Evolutionary conservation across 1,284 basidiomycete genomes (phyloP).

Genomic region (Ustilago cynodontis): DNA sequence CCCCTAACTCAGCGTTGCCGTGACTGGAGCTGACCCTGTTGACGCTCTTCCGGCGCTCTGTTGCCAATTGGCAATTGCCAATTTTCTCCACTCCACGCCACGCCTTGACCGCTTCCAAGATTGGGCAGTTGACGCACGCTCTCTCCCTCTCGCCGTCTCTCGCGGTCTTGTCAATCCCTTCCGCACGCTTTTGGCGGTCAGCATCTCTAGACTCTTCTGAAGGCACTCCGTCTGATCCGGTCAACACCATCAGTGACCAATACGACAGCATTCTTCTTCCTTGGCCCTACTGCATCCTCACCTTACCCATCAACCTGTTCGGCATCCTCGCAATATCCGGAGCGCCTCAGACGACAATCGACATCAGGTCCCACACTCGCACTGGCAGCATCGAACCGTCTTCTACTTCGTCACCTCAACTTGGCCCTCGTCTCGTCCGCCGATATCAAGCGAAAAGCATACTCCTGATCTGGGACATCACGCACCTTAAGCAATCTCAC

Average conservation of each 20-base stretch:
- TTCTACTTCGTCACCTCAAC: neutral
- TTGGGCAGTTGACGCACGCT: neutral
- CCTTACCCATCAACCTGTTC: neutral
- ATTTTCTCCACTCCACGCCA: neutral
- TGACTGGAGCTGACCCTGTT: conserved; percentile 17
- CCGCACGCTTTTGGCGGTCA: neutral
- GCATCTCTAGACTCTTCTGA: neutral
- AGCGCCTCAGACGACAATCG: neutral
- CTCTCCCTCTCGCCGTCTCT: neutral
- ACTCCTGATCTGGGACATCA: neutral
- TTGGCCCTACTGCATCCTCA: neutral
- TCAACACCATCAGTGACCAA: neutral
- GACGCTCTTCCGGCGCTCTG: conserved; percentile 27
- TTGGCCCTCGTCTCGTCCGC: neutral
- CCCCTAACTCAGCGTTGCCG: conserved; percentile 4
- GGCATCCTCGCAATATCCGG: neutral
- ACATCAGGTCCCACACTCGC: neutral
- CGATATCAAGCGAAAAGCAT: neutral
- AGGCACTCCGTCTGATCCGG: neutral
- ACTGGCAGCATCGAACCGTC: neutral
- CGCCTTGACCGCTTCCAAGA: neutral
- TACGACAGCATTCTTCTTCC: neutral
- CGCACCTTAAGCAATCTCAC: too few species aligned
- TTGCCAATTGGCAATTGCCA: conserved; percentile 1
- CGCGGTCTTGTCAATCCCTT: conserved; percentile 2